Base-by-base conservation (phyloP, 2,329 filamentous ascomycete species). In the Paecilomyces sp. region DNA sequence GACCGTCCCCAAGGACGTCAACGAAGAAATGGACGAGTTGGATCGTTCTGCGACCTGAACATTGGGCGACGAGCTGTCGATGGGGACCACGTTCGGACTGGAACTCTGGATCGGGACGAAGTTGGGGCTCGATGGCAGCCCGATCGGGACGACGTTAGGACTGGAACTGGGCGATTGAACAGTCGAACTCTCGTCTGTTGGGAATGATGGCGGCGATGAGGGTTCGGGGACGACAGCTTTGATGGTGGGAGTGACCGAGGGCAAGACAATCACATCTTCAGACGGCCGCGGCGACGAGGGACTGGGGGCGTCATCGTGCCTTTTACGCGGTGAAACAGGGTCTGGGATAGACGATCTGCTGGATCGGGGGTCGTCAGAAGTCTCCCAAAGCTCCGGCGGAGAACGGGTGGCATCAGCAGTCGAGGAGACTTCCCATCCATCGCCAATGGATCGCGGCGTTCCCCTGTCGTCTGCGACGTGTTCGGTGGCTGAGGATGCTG, bases 1-100 rank as follows among this genome's bases (percentile, higher is more conserved):
- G 3, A 75, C 76, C 6, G 76, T 78, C 56, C 75, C 75, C 57
- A 74, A 59, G 0, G 75, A 76, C 54, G 74, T 75, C 53, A 74
- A 70, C 12, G 75, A 77, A 4, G 74, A 76, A 15, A 76, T 62
- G 8, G 63, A 60, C 1, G 75, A 77, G 53, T 77, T 74, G 0
- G 76, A 74, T 18, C 70, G 69, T 2, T 67, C 67, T 11, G 68
- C 70, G 4, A 71, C 68, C n/a, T 47, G 41, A 3, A 72, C 65
- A 58, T 68, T 73, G 1, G 72, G 72, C 4, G 69, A 69, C 1
- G 70, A 64, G 25, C 62, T 63, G 47, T 68, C 66, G 54, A 68
- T 62, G 50, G 70, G 68, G 56, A 77, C 61, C 60, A 77, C 66
- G 62, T 76, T 73, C 57, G 74, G 63, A 64, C 70, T 74, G 58